Evolutionary conservation across 2,329 filamentous ascomycete genomes (phyloP).

Genomic region (Westerdykella aurantiaca): DNA sequence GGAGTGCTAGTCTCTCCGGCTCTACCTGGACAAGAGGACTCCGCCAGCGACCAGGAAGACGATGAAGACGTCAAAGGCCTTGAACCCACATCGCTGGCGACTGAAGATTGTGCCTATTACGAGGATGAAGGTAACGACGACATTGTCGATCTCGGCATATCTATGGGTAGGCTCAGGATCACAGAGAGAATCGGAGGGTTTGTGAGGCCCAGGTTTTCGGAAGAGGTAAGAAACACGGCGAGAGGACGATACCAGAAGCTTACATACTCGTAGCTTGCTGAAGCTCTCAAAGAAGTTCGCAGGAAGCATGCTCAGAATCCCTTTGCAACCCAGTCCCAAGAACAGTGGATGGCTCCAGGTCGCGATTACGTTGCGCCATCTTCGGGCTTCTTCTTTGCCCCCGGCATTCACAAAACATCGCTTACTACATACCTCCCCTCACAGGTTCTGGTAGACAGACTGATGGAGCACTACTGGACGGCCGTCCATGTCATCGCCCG

Average conservation of each 20-base stretch:
- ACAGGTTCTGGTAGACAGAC: slow-evolving; percentile 51
- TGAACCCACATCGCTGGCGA: slow-evolving; percentile 57
- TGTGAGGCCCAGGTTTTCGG: slow-evolving; percentile 62
- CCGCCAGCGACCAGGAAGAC: slow-evolving; percentile 53
- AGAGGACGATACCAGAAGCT: background rate
- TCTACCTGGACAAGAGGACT: slow-evolving; percentile 40
- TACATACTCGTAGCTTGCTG: slow-evolving; percentile 18
- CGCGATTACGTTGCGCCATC: slow-evolving; percentile 62
- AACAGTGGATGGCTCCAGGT: slow-evolving; percentile 57
- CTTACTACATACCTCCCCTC: slow-evolving; percentile 59
- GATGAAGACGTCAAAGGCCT: slow-evolving; percentile 53
- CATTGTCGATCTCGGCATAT: slow-evolving; percentile 65
- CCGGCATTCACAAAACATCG: slow-evolving; percentile 38
- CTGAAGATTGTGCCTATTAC: slow-evolving; percentile 63
- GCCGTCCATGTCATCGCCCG: slow-evolving; percentile 64
- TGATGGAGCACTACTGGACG: slow-evolving; percentile 62
- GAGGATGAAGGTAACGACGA: slow-evolving; percentile 62
- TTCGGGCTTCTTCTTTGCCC: slow-evolving; percentile 56
- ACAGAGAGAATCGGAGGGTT: slow-evolving; percentile 70
- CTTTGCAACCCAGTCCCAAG: slow-evolving; percentile 11
- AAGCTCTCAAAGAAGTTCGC: slow-evolving; percentile 27
- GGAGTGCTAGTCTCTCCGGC: slow-evolving; percentile 1
- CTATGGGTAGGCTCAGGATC: slow-evolving; percentile 64
- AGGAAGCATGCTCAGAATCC: slow-evolving; percentile 6
- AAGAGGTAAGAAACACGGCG: slow-evolving; percentile 53